Conservation (phyloP, 164 flowering plant species). For the Berberis vulgaris region DNA sequence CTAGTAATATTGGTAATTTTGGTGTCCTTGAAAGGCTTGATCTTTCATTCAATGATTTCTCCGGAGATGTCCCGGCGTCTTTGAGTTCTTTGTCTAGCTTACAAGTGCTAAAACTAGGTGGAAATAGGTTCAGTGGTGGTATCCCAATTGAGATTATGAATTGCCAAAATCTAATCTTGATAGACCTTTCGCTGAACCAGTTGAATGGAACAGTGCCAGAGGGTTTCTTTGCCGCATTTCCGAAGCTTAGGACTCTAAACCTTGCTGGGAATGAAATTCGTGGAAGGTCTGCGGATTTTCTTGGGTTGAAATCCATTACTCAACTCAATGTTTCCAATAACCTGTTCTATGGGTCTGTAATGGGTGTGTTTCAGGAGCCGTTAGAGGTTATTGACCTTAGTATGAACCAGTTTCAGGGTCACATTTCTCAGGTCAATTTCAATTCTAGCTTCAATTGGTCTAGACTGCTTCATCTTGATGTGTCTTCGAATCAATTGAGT, state of each 20-base stretch:
- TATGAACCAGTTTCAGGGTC: constrained; percentile 52
- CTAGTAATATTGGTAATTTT: constrained; percentile 71
- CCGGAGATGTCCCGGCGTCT: constrained; percentile 58
- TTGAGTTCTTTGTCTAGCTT: constrained; percentile 44
- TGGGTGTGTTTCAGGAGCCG: constrained; percentile 38
- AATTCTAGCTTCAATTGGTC: constrained; percentile 59
- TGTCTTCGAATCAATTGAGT: constrained; percentile 67
- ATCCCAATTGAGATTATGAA: constrained; percentile 45
- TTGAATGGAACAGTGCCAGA: constrained; percentile 52
- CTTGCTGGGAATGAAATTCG: constrained; percentile 20
- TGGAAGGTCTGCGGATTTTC: constrained; percentile 54
- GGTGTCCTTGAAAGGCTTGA: constrained; percentile 53
- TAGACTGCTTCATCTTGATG: constrained; percentile 50
- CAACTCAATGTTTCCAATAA: constrained; percentile 65
- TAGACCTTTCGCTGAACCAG: constrained; percentile 54
- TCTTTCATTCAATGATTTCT: constrained; percentile 57
- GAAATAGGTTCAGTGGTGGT: constrained; percentile 40
- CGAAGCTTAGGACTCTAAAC: constrained; percentile 35
- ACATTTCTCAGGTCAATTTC: constrained; percentile 18
- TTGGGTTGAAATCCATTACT: constrained; percentile 35
- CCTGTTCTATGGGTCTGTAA: constrained; percentile 56
- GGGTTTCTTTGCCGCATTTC: constrained; percentile 58
- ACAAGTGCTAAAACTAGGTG: constrained; percentile 38
- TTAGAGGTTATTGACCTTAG: constrained; percentile 70
- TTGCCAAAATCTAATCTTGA: constrained; percentile 35